Base-by-base conservation (phyloP, 2,329 filamentous ascomycete genomes). In the Hypoxylon sp. region DNA sequence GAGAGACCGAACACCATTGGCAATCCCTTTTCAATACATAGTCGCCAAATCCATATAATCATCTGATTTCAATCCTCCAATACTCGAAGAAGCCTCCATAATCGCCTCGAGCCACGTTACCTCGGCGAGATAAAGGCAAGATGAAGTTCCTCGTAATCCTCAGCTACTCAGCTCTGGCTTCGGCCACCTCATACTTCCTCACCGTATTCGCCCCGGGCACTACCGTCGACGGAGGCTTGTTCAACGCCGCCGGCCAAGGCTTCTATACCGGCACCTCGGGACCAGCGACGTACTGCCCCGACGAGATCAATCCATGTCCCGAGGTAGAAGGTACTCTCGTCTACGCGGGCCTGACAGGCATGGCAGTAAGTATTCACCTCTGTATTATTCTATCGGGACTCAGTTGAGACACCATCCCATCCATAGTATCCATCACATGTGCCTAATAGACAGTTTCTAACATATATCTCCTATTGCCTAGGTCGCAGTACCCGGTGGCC, bases 401-500 rank as follows among this genome's bases (percentile, higher is more conserved):
- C 32, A 8, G 16, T 16, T 38, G 2, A 3, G 11, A n/a, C 33
- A 16, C 18, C 18, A 22, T 22, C 2, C 26, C n/a, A n/a, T n/a
- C n/a, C n/a, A n/a, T n/a, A n/a, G n/a, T n/a, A n/a, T n/a, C n/a
- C n/a, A n/a, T n/a, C n/a, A n/a, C n/a, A n/a, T n/a, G n/a, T n/a
- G n/a, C n/a, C n/a, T n/a, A n/a, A n/a, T n/a, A n/a, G n/a, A 12
- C 14, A 26, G n/a, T 8, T n/a, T 22, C 24, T 52, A 24, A 57
- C 46, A 24, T 54, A 40, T 26, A 56, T 12, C 9, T 28, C 4
- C 9, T 14, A 45, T 24, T 32, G 16, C 1, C 1, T 40, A 80
- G 78, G 83, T 86, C 30, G 73, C 81, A 28, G 88, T 90, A 3
- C 87, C 88, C 4, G 88, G 88, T 26, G 89, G 89, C 24, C 88